A percentile compares a stretch with the other conserved stretches of the same genome.
Conservation (phyloP, 495 filamentous ascomycete species). For the Sporormia fimetaria region DNA sequence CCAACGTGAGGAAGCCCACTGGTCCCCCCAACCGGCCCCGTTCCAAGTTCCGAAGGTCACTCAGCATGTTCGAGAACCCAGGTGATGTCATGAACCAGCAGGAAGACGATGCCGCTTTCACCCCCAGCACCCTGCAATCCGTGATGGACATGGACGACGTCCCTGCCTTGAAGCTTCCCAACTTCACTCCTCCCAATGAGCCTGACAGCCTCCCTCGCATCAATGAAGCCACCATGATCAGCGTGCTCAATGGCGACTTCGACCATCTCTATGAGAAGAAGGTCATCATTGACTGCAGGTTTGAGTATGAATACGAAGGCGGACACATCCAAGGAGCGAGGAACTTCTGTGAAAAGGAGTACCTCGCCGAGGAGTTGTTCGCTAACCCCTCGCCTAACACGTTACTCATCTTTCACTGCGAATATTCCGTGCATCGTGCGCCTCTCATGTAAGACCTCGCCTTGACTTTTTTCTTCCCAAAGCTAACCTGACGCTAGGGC, state of each 20-base stretch:
- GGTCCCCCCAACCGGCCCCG: constrained; percentile 66
- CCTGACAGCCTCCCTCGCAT: constrained; percentile 82
- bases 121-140: constrained; percentile 47
- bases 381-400: constrained; percentile 49
- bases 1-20: constrained; percentile 57
- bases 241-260: constrained; percentile 80
- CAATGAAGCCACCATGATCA: constrained; percentile 60
- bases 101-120: constrained; percentile 46
- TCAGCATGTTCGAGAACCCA: constrained; percentile 95
- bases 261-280: constrained; percentile 59
- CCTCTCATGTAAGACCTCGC: constrained; percentile 62
- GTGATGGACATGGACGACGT: constrained; percentile 66
- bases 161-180: constrained; percentile 64
- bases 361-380: constrained; percentile 68
- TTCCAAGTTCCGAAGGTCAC: constrained; percentile 76
- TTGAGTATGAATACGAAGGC: constrained; percentile 97
- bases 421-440: constrained; percentile 95
- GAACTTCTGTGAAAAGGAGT: constrained; percentile 93
- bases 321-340: constrained; percentile 87
- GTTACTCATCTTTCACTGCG: constrained; percentile 88
- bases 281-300: constrained; percentile 88
- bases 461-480: constrained; percentile 13
- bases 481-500: constrained; percentile 39
- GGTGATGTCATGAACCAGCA: constrained; percentile 69
- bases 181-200: constrained; percentile 71